Evolutionary conservation across 495 filamentous ascomycete species (phyloP), one percentile per base, ranked within the genome.

Genomic region (Pseudevernia furfuracea): DNA sequence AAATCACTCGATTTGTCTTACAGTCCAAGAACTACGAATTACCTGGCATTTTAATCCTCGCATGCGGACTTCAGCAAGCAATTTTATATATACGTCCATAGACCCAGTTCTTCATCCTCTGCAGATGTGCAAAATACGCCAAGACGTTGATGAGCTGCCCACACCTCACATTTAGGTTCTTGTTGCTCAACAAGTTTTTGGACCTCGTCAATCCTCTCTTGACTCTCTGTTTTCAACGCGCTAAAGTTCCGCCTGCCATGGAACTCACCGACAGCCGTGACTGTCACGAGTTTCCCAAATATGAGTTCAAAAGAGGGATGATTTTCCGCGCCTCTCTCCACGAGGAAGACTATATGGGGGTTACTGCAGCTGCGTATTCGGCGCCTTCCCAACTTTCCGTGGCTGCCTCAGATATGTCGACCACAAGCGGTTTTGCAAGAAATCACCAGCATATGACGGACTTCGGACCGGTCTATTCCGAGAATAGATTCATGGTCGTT

Each of bases 401-500:
- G 23, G 36, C 30, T 17, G 21, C 8, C 3, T 25, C 12, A 5
- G 10, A 7, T 38, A 28, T 12, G 6, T 28, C 32, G 25, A 41
- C 12, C 12, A 3, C 23, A 11, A 30, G 30, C 15, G 28, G 17
- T 28, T 4, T 12, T 23, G 28, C 7, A 11, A 19, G 32, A 25
- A 37, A 11, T 19, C 59, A 32, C 23, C 21, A 38, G 46, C 25
- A 21, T 23, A 41, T 53, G 1, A 39, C 23, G 1, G 28, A 37
- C 15, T 58, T 17, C 48, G 41, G 43, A 3, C 17, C 5, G 3
- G 46, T 60, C 19, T 60, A 49, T 28, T 41, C 19, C 37, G 59
- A 55, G 28, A 5, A 5, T 7, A 25, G 65, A 28, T 59, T 30
- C 30, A 59, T 46, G 56, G 56, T 67, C 23, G 57, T 67, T 2